Percentiles rank a stretch among this genome's conserved stretches.
phyloP scores from a whole-genome alignment of 2,329 filamentous ascomycete species.

The Ilyonectria destructans region DNA sequence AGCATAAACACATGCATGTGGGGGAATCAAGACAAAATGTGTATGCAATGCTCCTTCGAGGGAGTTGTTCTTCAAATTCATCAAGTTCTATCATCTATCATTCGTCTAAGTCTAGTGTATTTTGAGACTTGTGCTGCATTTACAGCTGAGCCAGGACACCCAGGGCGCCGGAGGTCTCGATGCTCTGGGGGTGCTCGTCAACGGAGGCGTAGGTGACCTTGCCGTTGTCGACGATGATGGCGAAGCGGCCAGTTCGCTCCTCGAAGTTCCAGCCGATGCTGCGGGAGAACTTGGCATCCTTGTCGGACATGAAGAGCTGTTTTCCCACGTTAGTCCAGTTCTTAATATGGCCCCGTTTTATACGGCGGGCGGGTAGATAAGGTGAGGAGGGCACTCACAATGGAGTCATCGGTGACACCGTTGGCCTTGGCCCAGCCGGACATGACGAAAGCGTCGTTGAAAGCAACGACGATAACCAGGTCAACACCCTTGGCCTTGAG shows the following conservation, averaged over 20 bases:
- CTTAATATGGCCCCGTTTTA: neutral
- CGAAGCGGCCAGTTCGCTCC: slow-evolving; percentile 84
- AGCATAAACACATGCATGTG: neutral
- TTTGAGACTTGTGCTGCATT: slow-evolving; percentile 31
- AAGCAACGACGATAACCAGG: slow-evolving; percentile 84
- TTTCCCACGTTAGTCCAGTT: slow-evolving; percentile 28
- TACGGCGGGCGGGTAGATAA: neutral
- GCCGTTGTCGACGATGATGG: slow-evolving; percentile 86
- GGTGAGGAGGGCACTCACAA: slow-evolving; percentile 59
- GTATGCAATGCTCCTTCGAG: slow-evolving; percentile 28
- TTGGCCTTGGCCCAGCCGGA: slow-evolving; percentile 93
- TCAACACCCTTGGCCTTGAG: slow-evolving; percentile 88
- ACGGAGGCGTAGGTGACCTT: slow-evolving; percentile 87
- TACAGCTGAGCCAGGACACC: slow-evolving; percentile 70
- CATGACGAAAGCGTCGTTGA: slow-evolving; percentile 92
- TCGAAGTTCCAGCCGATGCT: slow-evolving; percentile 83
- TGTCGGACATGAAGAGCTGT: slow-evolving; percentile 84
- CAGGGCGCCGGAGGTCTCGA: slow-evolving; percentile 68
- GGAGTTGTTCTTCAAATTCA: slow-evolving; percentile 21
- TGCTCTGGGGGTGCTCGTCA: slow-evolving; percentile 69
- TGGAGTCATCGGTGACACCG: slow-evolving; percentile 78
- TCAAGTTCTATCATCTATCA: slow-evolving; percentile 44
- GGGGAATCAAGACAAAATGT: slow-evolving; percentile 11
- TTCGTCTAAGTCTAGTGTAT: slow-evolving; percentile 32
- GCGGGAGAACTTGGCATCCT: slow-evolving; percentile 80